Base-by-base conservation (phyloP, 2,329 filamentous ascomycete species). In the Westerdykella aurantiaca region DNA sequence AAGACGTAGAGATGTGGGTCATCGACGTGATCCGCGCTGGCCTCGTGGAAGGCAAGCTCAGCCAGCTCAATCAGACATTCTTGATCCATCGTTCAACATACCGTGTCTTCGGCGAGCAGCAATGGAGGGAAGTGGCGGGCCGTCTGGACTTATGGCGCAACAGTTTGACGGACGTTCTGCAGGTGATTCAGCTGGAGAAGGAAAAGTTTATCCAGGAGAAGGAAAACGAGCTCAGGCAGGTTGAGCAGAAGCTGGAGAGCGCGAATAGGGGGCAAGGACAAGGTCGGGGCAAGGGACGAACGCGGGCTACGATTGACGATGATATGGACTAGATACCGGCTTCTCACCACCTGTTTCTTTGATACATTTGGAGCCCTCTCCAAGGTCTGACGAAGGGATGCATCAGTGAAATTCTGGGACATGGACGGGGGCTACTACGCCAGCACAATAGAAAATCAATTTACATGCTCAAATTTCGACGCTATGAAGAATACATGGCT, bases 11-110 rank as follows among this genome's bases (percentile, higher is more conserved):
- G 78, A 86, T 91, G 79, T 98, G 93, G 93, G 88, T 94, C 55
- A 98, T 98, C 62, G 93, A 98, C 68, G 90, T 94, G 56, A 96
- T 98, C 72, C 88, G 93, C 56, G 88, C 90, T 38, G 89, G 90
- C 29, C 82, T 98, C 31, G 88, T 98, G 41, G 93, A 98, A 75
- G 93, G 93, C 66, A 95, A 95, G 73, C 82, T 98, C 56, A 93
- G 86, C 46, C 93, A 98, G 74, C 80, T 91, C 67, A 89, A 88
- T 68, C 81, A 88, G 67, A 86, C 91, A 51, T 97, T 98, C 78
- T 78, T 96, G 42, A 88, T 98, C 50, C 93, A 98, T 77, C 83
- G 93, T 67, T 88, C 88, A 60, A 95, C 89, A 48, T 96, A 97
- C 79, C 85, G 93, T 50, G 90, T 96, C 43, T 98, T 98, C 63